Base-by-base conservation (phyloP, 1,139 yeast genomes). In the Debaryomyces robertsiae region DNA sequence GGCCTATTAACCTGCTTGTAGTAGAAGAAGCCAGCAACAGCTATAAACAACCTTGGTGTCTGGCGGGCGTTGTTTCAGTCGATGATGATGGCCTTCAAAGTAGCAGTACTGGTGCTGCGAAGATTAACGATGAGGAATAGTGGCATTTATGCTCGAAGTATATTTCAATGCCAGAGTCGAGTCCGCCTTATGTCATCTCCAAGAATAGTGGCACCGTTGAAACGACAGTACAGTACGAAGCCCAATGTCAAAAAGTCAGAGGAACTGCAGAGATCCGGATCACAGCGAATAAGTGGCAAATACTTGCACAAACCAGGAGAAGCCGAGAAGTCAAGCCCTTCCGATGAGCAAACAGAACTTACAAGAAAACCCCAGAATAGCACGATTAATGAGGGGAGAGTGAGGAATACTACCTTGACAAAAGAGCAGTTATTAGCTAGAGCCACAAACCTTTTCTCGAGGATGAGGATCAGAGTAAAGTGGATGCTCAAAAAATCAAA, bases 401-500 rank as follows among this genome's bases (percentile, higher is more conserved):
- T 11, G 7, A 9, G 6, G 10, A 33, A 10, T 4, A 6, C 18
- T 5, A n/a, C 36, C 10, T 9, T 53, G 16, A 63, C 71, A n/a
- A 69, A 64, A 45, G 85, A 79, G 42, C 81, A 78, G 46, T 66
- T 81, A 14, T 64, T 82, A 27, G 69, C 78, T 3, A 68, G 69
- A 16, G 81, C 85, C 6, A 73, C 68, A 27, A 73, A 72, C 33
- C 58, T 72, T 41, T 61, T 76, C 29, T 75, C 79, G 23, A 61
- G 87, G 25, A 50, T 82, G 24, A 66, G 68, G 41, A 77, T 84
- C 23, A 71, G 87, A 40, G 53, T 84, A 41, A 83, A 81, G 56
- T 89, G 95, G 95, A 60, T 81, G 2, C 62, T 90, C 44, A 84
- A 73, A 42, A 56, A 60, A 38, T 68, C 75, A 13, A 69, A 71